Conservation (phyloP, 306 rosid species). For the Adenanthera pavonina region DNA sequence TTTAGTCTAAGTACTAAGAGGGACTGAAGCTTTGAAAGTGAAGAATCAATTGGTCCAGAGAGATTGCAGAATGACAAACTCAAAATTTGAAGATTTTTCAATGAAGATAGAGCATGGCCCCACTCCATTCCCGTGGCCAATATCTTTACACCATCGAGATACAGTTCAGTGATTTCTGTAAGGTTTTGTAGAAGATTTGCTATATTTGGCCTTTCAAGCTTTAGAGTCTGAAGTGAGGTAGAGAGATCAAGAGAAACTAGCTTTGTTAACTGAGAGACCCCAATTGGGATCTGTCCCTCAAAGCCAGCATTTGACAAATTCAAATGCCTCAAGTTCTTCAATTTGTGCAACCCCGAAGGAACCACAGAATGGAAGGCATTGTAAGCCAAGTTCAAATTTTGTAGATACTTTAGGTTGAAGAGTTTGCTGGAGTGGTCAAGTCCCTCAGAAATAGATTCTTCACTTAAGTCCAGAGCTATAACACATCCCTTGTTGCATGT, state of each 20-base stretch:
- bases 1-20: conserved; percentile 27
- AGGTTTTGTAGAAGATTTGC: conserved; percentile 36
- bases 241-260: conserved; percentile 48
- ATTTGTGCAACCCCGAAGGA: conserved; percentile 16
- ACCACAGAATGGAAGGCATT: conserved; percentile 17
- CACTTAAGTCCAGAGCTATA: background rate
- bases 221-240: background rate
- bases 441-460: background rate
- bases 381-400: background rate
- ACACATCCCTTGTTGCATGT: background rate
- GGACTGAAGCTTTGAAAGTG: conserved; percentile 22
- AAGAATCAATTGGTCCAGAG: conserved; percentile 44
- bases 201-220: conserved; percentile 36
- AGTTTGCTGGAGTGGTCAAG: conserved; percentile 1
- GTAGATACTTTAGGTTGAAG: background rate
- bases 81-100: background rate
- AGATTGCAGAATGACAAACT: conserved; percentile 47
- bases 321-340: conserved; percentile 38
- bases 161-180: conserved; percentile 34
- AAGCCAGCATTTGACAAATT: conserved; percentile 50
- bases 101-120: conserved; percentile 39
- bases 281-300: conserved; percentile 38
- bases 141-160: conserved; percentile 53
- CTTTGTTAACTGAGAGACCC: conserved; percentile 38
- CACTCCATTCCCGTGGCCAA: conserved; percentile 46